These are phyloP conservation scores for Penicillium flavigenum DNA, from an alignment of 495 filamentous ascomycete species.

Conservation along the genomic window DNA sequence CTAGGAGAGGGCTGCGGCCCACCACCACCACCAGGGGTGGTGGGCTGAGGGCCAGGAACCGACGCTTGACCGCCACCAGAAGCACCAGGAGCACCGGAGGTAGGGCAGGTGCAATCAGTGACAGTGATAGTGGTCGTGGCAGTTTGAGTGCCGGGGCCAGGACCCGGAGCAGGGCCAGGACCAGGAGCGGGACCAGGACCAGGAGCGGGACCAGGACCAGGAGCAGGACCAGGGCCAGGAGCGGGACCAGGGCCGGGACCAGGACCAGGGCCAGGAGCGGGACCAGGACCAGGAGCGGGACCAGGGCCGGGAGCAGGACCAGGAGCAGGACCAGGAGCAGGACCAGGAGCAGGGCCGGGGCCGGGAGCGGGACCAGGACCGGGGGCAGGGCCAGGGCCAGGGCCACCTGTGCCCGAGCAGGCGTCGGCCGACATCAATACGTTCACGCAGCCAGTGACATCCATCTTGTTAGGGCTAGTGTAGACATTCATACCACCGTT, in stretches of 20 bases:
- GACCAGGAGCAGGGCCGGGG: neutral
- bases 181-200: too few species aligned
- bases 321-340: neutral
- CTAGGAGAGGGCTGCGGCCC: neutral
- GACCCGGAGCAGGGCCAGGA: neutral
- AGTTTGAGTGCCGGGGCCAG: conserved; percentile 8
- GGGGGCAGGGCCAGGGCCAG: neutral
- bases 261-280: neutral
- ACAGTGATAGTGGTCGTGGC: conserved; percentile 28
- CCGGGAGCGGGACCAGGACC: too few species aligned
- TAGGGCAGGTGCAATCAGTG: conserved; percentile 26
- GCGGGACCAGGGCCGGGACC: conserved; percentile 8
- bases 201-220: neutral
- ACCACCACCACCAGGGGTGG: neutral
- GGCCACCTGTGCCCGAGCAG: conserved; percentile 34
- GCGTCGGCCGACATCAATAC: conserved; percentile 50
- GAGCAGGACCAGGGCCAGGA: neutral
- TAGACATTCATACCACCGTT: conserved; percentile 54
- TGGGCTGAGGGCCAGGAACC: too few species aligned
- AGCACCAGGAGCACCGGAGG: conserved; percentile 12
- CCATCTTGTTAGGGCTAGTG: conserved; percentile 39
- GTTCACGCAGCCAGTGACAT: conserved; percentile 46
- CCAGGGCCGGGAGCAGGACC: neutral
- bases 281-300: too few species aligned
- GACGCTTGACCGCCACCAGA: too few species aligned